Percentiles rank a stretch among this genome's conserved stretches.
phyloP scores from a whole-genome alignment of 352 stramenopile species.

The Pythium grandisporangium region DNA sequence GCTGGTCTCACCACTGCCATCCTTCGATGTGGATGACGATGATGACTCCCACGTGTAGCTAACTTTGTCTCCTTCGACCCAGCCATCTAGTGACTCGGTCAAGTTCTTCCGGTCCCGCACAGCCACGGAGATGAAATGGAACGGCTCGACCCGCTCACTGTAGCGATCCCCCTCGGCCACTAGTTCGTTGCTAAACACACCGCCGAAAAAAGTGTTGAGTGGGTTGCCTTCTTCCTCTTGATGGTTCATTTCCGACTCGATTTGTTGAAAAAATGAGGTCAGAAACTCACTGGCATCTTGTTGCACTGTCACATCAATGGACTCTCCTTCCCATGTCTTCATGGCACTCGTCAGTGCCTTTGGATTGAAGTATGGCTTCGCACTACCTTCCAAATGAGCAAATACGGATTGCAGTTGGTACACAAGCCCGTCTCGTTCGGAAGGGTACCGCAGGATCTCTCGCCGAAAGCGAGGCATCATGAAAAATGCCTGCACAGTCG shows the following conservation, averaged over 20 bases:
- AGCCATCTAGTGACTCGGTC: slow-evolving; percentile 77
- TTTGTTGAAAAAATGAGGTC: slow-evolving; percentile 90
- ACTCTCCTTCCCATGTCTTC: slow-evolving; percentile 85
- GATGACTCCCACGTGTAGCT: slow-evolving; percentile 88
- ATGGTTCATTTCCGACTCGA: slow-evolving; percentile 87
- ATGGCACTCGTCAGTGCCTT: slow-evolving; percentile 67
- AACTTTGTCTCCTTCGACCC: slow-evolving; percentile 86
- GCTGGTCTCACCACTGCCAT: slow-evolving; percentile 9
- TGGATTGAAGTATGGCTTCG: slow-evolving; percentile 81
- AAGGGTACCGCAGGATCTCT: slow-evolving; percentile 58
- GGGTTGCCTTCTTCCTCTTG: slow-evolving; percentile 73
- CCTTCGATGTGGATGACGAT: no score
- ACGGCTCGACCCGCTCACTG: slow-evolving; percentile 85
- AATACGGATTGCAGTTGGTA: slow-evolving; percentile 89
- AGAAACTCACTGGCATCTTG: slow-evolving; percentile 92
- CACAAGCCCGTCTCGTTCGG: slow-evolving; percentile 31
- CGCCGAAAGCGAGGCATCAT: slow-evolving; percentile 90
- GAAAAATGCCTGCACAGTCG: slow-evolving; percentile 92
- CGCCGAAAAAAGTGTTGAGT: slow-evolving; percentile 82
- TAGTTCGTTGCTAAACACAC: slow-evolving; percentile 89
- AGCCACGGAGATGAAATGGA: slow-evolving; percentile 87
- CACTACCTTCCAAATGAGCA: slow-evolving; percentile 80
- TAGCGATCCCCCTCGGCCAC: slow-evolving; percentile 81
- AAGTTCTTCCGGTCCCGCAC: slow-evolving; percentile 85
- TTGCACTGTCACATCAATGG: slow-evolving; percentile 86